Base-by-base conservation (phyloP, 2,329 filamentous ascomycete species). In the Sporothrix mexicana region DNA sequence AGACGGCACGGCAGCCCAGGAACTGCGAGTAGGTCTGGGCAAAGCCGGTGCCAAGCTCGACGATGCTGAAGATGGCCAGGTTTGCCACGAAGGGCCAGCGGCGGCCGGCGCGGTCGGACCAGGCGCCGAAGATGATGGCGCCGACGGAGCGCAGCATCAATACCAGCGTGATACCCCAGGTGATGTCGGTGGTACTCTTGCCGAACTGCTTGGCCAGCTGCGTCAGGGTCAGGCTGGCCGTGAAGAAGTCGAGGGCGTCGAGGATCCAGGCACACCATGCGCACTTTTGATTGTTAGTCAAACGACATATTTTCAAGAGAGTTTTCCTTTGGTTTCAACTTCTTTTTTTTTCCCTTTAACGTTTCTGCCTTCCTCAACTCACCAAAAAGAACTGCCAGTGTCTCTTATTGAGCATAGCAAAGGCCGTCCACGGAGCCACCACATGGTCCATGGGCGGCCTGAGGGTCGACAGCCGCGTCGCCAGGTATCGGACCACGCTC, bases 61-160 rank as follows among this genome's bases (percentile, higher is more conserved):
- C 81, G 13, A 88, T 78, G 36, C 88, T 88, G 41, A 80, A 76
- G 6, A 85, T 82, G 73, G 94, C 84, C 89, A 95, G 92, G 84
- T 95, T 95, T 77, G 89, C 77, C 8, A 95, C 90, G 91, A 95
- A 93, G 61, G 93, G 92, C 90, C 92, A 93, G 82, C 95, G 95
- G 72, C 93, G 88, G 7, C 93, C 93, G 79, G 89, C 96, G 76
- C 90, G 90, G 81, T 97, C 93, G 76, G 92, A 91, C 0, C 91
- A 89, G 23, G 95, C 83, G 73, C 93, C 93, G 75, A 97, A 96
- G 78, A 88, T 78, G 23, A 91, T 90, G 3, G 93, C 92, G 9
- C 93, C 93, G 41, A 95, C 83, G 12, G 91, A 93, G 45, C 93
- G 87, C 59, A 95, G 85, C 43, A 95, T 86, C 15, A 95, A 84